Percentiles rank a stretch among this genome's conserved stretches.
Conservation (phyloP, 345 rosid species). For the Orychophragmus violaceus region DNA sequence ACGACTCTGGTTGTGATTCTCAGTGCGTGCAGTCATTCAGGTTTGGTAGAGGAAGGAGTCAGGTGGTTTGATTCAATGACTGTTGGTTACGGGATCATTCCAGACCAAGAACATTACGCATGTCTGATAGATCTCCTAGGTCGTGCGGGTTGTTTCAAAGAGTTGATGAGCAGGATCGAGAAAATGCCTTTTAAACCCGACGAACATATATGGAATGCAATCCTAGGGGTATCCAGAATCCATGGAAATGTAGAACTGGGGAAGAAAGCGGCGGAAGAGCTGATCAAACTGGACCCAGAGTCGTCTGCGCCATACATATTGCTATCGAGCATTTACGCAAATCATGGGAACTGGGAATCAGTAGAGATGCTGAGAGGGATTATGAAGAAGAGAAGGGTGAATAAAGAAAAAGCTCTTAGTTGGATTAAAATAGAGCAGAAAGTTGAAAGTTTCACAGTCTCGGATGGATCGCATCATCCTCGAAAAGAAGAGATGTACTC, state of each 20-base stretch:
- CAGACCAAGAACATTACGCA: constrained; percentile 64
- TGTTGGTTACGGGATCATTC: constrained; percentile 37
- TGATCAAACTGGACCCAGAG: constrained; percentile 43
- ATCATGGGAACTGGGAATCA: constrained; percentile 48
- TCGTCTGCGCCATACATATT: constrained; percentile 54
- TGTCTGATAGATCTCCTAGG: constrained; percentile 73
- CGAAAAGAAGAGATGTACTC: constrained; percentile 39
- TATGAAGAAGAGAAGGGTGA: constrained; percentile 41
- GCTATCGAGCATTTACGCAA: constrained; percentile 45
- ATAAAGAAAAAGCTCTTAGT: constrained; percentile 51
- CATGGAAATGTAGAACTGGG: constrained; percentile 48
- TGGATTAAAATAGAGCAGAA: constrained; percentile 53
- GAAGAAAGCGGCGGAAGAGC: constrained; percentile 49
- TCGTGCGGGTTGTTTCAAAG: constrained; percentile 48
- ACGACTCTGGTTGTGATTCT: constrained; percentile 56
- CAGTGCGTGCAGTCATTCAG: constrained; percentile 65
- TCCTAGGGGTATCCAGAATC: constrained; percentile 53
- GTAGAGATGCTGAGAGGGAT: constrained; percentile 51
- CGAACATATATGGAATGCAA: constrained; percentile 41
- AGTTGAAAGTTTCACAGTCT: constrained; percentile 41
- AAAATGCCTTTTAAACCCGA: constrained; percentile 47
- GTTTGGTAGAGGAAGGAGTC: constrained; percentile 60
- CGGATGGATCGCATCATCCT: constrained; percentile 49
- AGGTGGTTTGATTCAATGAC: constrained; percentile 47
- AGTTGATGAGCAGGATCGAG: constrained; percentile 41